Percentiles rank a stretch among this genome's conserved stretches.
Conservation (phyloP, 257 asterid genomes). For the Lithospermum erythrorhizon region DNA sequence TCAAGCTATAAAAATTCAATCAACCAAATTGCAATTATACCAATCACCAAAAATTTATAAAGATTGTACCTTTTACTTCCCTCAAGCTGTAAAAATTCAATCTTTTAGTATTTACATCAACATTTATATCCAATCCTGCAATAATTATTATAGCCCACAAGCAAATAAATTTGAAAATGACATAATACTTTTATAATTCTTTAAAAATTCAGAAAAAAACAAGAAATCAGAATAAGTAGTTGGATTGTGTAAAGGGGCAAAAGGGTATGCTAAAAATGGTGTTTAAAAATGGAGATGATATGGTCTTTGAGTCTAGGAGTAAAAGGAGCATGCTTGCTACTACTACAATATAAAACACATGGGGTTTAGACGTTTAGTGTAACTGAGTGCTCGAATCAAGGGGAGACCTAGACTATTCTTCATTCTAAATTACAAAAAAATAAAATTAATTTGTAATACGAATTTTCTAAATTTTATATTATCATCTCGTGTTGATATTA, state of each 20-base stretch:
- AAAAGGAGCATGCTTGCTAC: neutral
- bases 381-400: too few species aligned
- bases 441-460: too few species aligned
- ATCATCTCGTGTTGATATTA: too few species aligned
- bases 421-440: too few species aligned
- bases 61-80: constrained; percentile 6
- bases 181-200: constrained; percentile 8
- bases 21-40: constrained; percentile 15
- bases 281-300: constrained; percentile 1
- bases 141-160: neutral
- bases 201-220: neutral
- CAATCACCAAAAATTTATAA: constrained; percentile 13
- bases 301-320: neutral
- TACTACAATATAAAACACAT: neutral
- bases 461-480: too few species aligned
- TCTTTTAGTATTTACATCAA: constrained; percentile 19
- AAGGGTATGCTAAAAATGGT: constrained; percentile 17
- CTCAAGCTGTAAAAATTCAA: constrained; percentile 19
- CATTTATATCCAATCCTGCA: constrained; percentile 3
- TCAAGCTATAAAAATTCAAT: too few species aligned
- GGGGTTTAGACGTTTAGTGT: too few species aligned
- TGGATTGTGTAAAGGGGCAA: constrained; percentile 2
- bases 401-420: too few species aligned
- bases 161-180: constrained; percentile 19
- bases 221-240: constrained; percentile 1